Base-by-base conservation (phyloP, 306 rosid species). In the Trifolium fragiferum region DNA sequence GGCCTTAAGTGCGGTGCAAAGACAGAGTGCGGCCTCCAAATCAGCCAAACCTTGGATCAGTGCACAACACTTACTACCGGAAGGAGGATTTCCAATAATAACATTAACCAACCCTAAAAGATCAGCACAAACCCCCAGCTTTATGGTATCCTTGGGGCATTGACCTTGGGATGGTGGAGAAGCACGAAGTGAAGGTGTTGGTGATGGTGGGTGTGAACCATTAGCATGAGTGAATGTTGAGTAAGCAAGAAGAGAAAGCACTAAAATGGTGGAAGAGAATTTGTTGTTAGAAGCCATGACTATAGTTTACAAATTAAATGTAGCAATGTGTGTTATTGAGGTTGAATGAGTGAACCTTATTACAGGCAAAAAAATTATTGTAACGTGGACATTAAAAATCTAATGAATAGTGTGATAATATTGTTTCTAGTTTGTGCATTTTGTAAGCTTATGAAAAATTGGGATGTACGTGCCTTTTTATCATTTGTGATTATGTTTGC, bases 1-100 rank as follows among this genome's bases (percentile, higher is more conserved):
- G 59, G 76, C 90, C 81, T 94, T 91, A 57, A 91, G 77, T 9
- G 89, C 96, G 2, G 95, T 94, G 85, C 98, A 94, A 0, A 94
- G 86, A 69, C 97, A 94, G 18, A 90, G 73, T 1, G 98, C 96
- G 3, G 82, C 95, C 21, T 94, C 97, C 35, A 83, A 71, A 60
- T 91, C 89, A 0, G 83, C 76, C 83, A 94, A 74, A 21, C 94
- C 98, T 0, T 46, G 27, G 3, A 94, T 78, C 86, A 91, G 60
- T 25, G 93, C 81, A 21, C 98, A 94, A 40, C 97, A 94, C 0
- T 80, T 10, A 61, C 74, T 83, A 41, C 71, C 54, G 0, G 96
- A 70, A 49, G 84, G 79, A 14, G 98, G 96, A 37, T 61, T 18
- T 35, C 97, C 97, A 5, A 88, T 0, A 3, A 40, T 5, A n/a